These are phyloP conservation scores for Maudiozyma saulgeensis DNA, from an alignment of 805 yeast species.

Conservation along the genomic window DNA sequence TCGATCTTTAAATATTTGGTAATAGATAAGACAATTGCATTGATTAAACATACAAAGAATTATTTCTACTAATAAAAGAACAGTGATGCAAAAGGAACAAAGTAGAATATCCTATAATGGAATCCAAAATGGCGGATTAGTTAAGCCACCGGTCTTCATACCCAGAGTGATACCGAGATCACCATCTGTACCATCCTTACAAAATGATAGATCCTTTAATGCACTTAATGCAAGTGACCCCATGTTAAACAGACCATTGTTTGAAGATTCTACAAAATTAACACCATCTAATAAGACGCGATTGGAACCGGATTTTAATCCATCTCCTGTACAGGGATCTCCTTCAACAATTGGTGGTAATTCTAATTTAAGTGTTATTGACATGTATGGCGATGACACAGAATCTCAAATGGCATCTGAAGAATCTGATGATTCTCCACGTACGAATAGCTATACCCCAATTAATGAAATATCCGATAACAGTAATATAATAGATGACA, in stretches of 20 bases:
- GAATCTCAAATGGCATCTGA: not conserved
- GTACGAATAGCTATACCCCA: not conserved
- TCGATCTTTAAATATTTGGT: no score
- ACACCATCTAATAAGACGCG: not conserved
- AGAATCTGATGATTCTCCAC: slow-evolving; percentile 1
- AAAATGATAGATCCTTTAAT: slow-evolving; percentile 4
- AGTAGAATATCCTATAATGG: not conserved
- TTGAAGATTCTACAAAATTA: not conserved
- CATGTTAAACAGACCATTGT: not conserved
- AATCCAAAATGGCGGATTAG: not conserved
- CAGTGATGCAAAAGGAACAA: not conserved
- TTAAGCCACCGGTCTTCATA: not conserved
- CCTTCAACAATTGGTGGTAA: slow-evolving; percentile 9
- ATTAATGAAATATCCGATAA: no score
- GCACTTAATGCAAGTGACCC: slow-evolving; percentile 9
- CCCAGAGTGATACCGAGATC: slow-evolving; percentile 8
- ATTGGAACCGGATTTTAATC: not conserved
- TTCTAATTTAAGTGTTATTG: slow-evolving; percentile 30
- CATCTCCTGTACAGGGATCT: not conserved
- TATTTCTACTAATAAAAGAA: no score
- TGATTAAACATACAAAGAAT: no score
- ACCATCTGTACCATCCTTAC: slow-evolving; percentile 18
- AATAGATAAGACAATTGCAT: no score
- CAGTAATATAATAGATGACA: not conserved
- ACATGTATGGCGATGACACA: slow-evolving; percentile 27